Evolutionary conservation across 108 stramenopile species (phyloP).

Genomic region (Chaetoceros tenuissimus): DNA sequence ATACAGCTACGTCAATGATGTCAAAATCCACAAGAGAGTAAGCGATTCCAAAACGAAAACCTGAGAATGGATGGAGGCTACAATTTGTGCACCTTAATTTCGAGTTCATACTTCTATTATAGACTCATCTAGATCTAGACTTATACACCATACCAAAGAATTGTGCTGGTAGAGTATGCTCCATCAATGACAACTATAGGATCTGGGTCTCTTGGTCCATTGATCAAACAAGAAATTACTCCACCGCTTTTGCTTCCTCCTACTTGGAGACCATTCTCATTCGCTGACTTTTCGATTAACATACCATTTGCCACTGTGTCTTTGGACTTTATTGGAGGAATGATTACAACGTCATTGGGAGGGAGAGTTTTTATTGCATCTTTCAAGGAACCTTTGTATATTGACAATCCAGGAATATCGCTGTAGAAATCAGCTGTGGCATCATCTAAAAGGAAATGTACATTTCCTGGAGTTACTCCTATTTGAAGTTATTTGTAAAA

Average conservation of each 20-base stretch:
- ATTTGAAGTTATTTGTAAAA: too few relatives aligned
- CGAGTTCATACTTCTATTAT: background rate
- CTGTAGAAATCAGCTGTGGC: background rate
- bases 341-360: background rate
- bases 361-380: background rate
- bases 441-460: background rate
- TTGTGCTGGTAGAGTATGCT: background rate
- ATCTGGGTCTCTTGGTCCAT: conserved; percentile 1
- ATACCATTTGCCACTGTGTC: background rate
- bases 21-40: background rate
- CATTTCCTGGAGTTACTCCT: background rate
- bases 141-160: conserved; percentile 1
- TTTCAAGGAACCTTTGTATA: background rate
- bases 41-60: background rate
- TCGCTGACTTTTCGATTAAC: background rate
- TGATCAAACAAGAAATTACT: conserved; percentile 2
- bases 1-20: conserved; percentile 65
- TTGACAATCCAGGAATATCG: background rate
- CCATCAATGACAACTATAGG: background rate
- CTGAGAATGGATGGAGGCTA: background rate
- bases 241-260: conserved; percentile 2
- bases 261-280: background rate
- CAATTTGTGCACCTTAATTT: too few relatives aligned
- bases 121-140: background rate
- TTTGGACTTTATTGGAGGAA: background rate